Percentiles rank a stretch among this genome's conserved stretches.
Conservation (phyloP, 1,284 basidiomycete genomes). For the Pterula multifida region DNA sequence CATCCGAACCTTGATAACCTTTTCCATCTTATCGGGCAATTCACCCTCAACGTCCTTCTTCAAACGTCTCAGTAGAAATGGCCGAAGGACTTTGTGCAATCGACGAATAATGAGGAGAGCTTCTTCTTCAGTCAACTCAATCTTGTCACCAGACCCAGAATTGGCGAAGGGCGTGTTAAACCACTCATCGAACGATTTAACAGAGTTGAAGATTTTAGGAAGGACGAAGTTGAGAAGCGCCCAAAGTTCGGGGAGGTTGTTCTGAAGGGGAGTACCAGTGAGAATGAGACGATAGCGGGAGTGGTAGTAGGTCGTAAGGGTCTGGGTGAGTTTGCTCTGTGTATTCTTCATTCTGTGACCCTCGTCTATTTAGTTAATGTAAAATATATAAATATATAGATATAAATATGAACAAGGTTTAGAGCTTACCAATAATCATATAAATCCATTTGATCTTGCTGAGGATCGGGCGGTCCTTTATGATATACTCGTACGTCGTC, state of each 20-base stretch:
- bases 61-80: conserved; percentile 90
- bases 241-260: conserved; percentile 98
- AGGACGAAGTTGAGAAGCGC: conserved; percentile 96
- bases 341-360: conserved; percentile 99
- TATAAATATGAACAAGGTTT: neutral
- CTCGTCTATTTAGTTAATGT: conserved; percentile 50
- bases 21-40: conserved; percentile 97
- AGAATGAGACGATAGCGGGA: conserved; percentile 93
- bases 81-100: conserved; percentile 95
- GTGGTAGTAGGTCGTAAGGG: conserved; percentile 87
- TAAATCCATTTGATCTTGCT: conserved; percentile 95
- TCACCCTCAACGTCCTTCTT: conserved; percentile 99
- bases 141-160: conserved; percentile 92
- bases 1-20: conserved; percentile 98
- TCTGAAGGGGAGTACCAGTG: conserved; percentile 96
- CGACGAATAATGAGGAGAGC: conserved; percentile 95
- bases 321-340: conserved; percentile 88
- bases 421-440: conserved; percentile 82
- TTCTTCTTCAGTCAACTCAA: conserved; percentile 99
- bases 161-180: conserved; percentile 99
- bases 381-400: neutral
- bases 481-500: conserved; percentile 99
- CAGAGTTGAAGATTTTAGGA: conserved; percentile 98
- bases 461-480: conserved; percentile 89
- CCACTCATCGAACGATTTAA: conserved; percentile 99